Evolutionary conservation across 129 eudicot genomes (phyloP), one percentile per base, ranked within the genome.

Genomic region (Solidago caesia): DNA sequence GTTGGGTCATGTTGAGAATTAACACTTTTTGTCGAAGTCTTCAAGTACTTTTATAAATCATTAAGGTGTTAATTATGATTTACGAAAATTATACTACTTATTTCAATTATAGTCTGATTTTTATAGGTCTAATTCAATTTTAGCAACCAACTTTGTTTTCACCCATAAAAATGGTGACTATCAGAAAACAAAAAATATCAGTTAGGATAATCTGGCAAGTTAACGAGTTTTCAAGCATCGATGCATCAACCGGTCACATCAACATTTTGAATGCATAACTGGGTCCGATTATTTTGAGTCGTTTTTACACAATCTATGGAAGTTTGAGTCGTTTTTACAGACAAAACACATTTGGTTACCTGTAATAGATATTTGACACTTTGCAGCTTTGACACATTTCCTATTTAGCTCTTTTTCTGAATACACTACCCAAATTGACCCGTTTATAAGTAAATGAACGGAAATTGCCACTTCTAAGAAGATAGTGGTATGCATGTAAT

Each of bases 401-500:
- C 2, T 51, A 5, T 49, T 14, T 47, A 48, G 75, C 42, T 15
- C 41, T 39, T 10, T 55, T 25, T 44, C 4, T 61, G 27, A 11
- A 5, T 41, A 27, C 39, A 58, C 60, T 15, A 59, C 59, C 77
- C 1, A 8, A 16, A 45, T 0, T 7, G 61, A 29, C 70, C 70
- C 61, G 10, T 47, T 61, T 12, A 12, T 8, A 16, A 69, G 64
- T 59, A 25, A 26, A 59, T 26, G 42, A 13, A 13, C 1, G 7
- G 43, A 29, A 69, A 33, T 47, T 48, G 11, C 53, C 11, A 48
- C 9, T 12, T 48, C 53, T 61, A 42, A 45, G 15, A 69, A 58
- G 41, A 44, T 14, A 59, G 33, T 58, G 5, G 62, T 52, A 16
- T 7, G 74, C 66, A 57, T 51, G 12, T 25, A 57, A 12, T 86